Base-by-base conservation (phyloP, 2,329 filamentous ascomycete genomes). In the Cordyceps militaris region DNA sequence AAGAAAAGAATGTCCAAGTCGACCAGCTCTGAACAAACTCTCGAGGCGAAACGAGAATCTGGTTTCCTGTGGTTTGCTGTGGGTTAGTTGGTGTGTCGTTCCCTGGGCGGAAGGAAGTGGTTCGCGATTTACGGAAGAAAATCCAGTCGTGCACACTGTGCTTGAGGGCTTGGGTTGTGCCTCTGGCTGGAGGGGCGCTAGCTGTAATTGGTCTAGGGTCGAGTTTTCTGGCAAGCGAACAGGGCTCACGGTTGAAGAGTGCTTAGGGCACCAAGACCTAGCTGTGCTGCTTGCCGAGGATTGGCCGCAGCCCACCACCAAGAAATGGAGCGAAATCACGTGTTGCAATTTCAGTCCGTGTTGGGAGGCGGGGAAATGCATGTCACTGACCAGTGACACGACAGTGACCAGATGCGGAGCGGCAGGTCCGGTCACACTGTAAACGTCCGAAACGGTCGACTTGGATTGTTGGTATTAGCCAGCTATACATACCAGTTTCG, bases 211-310 rank as follows among this genome's bases (percentile, higher is more conserved):
- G 69, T 72, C 34, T 69, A 67, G 63, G 66, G 59, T 50, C 53
- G 43, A 23, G 65, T 69, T 61, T 43, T 62, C n/a, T 60, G 57
- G 60, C 67, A 72, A 71, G 72, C 72, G 71, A 71, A 61, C 62
- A 71, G 67, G 66, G 66, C 66, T 66, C 63, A 57, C 62, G 61
- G 63, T 64, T 59, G 61, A 61, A 61, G 63, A 61, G 58, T 66
- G 64, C 63, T 74, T 75, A 75, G 73, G 73, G 72, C 66, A 74
- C 64, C 60, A 61, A 74, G 69, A 74, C 73, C 73, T 75, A 74
- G 63, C 52, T 6, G 21, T 8, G 5, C 16, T 5, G 60, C 24
- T 30, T 26, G 56, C 70, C 70, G 70, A 63, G 13, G 57, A 67
- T 71, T 64, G 63, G 36, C 70, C 71, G 2, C 36, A 6, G 24